Evolutionary conservation across 495 filamentous ascomycete species (phyloP).

Genomic region (Penicillium alfredii): DNA sequence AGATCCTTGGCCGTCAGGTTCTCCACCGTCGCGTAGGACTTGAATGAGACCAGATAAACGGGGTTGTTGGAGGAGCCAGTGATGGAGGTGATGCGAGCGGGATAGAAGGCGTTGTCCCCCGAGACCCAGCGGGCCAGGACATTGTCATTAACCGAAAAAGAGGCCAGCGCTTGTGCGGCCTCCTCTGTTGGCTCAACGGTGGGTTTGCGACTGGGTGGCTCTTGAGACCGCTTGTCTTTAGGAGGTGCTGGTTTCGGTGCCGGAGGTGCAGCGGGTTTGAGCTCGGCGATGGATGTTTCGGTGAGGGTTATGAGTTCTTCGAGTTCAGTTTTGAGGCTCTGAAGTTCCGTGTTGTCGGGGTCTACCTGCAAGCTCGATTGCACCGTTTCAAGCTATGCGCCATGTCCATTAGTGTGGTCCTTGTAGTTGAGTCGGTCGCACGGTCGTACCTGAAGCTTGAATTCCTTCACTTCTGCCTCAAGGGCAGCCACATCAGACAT

Average conservation of each 20-base stretch:
- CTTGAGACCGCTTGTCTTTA: slow-evolving; percentile 65
- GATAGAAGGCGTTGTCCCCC: slow-evolving; percentile 86
- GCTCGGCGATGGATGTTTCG: slow-evolving; percentile 73
- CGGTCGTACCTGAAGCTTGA: slow-evolving; percentile 65
- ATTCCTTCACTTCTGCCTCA: slow-evolving; percentile 75
- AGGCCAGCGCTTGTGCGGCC: slow-evolving; percentile 33
- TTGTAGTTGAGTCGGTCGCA: neutral
- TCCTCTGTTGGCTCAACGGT: slow-evolving; percentile 38
- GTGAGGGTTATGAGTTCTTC: slow-evolving; percentile 76
- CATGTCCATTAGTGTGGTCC: no score
- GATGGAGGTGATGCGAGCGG: slow-evolving; percentile 86
- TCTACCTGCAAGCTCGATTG: slow-evolving; percentile 70
- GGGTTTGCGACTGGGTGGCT: slow-evolving; percentile 48
- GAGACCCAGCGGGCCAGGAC: slow-evolving; percentile 87
- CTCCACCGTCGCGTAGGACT: slow-evolving; percentile 76
- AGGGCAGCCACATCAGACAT: slow-evolving; percentile 58
- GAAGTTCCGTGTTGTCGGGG: slow-evolving; percentile 75
- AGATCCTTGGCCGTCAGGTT: slow-evolving; percentile 81
- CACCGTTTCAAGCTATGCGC: slow-evolving; percentile 72
- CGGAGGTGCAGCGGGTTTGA: slow-evolving; percentile 54
- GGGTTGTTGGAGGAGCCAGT: slow-evolving; percentile 84
- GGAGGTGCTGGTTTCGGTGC: slow-evolving; percentile 37
- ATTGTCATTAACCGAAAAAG: slow-evolving; percentile 81
- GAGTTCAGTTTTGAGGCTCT: slow-evolving; percentile 73
- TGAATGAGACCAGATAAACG: slow-evolving; percentile 91